Evolutionary conservation across 371 early-diverging fungal species (phyloP).

Genomic region (Capniomyces stellatus): DNA sequence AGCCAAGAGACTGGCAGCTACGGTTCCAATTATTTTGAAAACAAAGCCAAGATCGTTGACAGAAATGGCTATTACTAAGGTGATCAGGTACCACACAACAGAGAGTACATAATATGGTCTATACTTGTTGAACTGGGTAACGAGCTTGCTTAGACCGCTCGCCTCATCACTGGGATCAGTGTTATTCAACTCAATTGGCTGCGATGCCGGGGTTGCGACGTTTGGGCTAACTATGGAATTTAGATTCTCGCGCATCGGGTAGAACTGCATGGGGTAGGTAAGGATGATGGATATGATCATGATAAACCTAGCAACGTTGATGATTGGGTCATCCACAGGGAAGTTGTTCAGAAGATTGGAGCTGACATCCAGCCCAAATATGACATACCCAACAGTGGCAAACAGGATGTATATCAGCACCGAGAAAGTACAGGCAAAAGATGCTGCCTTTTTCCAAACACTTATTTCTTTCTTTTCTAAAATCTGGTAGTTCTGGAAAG

Average conservation of each 20-base stretch:
- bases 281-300: conserved; percentile 63
- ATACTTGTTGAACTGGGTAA: neutral
- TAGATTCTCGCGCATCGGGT: conserved; percentile 52
- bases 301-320: conserved; percentile 54
- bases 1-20: conserved; percentile 51
- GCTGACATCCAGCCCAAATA: conserved; percentile 49
- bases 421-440: conserved; percentile 36
- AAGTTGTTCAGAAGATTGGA: conserved; percentile 69
- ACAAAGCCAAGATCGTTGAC: conserved; percentile 46
- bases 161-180: too few species aligned
- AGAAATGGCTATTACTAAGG: conserved; percentile 10
- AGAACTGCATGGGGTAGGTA: conserved; percentile 54
- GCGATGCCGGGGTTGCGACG: neutral
- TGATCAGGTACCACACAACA: conserved; percentile 9
- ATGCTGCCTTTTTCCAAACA: conserved; percentile 10
- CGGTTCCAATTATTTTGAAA: conserved; percentile 54
- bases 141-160: neutral
- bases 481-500: conserved; percentile 52
- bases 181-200: neutral
- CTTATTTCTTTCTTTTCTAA: conserved; percentile 32
- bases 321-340: conserved; percentile 38
- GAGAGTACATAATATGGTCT: conserved; percentile 6
- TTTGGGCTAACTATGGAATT: conserved; percentile 5
- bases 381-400: conserved; percentile 41
- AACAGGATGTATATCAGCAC: conserved; percentile 50